Evolutionary conservation across 768 basidiomycete species (phyloP).

Genomic region (Trametes sanguinea): DNA sequence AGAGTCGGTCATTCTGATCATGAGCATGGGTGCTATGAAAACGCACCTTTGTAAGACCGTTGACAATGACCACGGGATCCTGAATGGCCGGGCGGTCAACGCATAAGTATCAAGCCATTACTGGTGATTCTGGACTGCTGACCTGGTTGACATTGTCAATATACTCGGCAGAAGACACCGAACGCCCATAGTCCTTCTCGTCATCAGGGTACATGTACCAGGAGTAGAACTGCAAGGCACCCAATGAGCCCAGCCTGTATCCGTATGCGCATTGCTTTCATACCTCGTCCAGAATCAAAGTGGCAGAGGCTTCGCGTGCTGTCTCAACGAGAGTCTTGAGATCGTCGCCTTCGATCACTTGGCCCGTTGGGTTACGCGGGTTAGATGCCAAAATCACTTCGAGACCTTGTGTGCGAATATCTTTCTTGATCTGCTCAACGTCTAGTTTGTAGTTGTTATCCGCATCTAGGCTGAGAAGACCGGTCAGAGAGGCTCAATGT

Average conservation of each 20-base stretch:
- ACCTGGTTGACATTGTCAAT: constrained; percentile 85
- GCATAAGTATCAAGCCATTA: not conserved
- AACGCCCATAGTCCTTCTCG: constrained; percentile 71
- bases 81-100: constrained; percentile 26
- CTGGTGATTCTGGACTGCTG: constrained; percentile 8
- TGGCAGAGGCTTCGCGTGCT: constrained; percentile 69
- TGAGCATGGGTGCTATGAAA: not conserved
- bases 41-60: constrained; percentile 86
- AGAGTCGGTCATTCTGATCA: not conserved
- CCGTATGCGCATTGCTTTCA: too few relatives aligned
- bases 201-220: constrained; percentile 93
- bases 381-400: constrained; percentile 88
- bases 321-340: constrained; percentile 78
- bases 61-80: constrained; percentile 84
- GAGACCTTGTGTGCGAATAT: constrained; percentile 81
- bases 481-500: constrained; percentile 6
- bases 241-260: too few relatives aligned
- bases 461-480: constrained; percentile 44
- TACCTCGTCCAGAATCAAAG: constrained; percentile 84
- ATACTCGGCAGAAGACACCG: constrained; percentile 80
- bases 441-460: constrained; percentile 67
- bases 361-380: constrained; percentile 97
- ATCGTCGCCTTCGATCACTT: constrained; percentile 79
- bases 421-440: constrained; percentile 73
- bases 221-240: constrained; percentile 71